phyloP scores from a whole-genome alignment of 495 filamentous ascomycete genomes.

The Pseudomonodictys pantanalensis region DNA sequence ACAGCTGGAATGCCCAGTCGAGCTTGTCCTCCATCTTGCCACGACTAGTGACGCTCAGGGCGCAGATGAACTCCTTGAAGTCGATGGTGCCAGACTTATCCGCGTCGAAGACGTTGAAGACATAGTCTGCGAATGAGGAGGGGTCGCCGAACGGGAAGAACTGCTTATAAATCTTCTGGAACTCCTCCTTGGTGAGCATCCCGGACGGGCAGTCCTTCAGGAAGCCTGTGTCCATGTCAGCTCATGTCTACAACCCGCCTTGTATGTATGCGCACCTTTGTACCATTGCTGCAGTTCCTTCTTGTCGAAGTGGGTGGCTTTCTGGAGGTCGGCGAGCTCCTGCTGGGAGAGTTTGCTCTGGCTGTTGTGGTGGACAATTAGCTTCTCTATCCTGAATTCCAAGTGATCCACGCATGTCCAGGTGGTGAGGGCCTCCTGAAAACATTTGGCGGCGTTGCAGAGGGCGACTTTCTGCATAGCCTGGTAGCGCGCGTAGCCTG shows the following conservation, averaged over 20 bases:
- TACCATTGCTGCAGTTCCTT: conserved; percentile 99
- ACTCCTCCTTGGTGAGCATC: conserved; percentile 94
- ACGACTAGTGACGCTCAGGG: conserved; percentile 90
- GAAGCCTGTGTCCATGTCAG: conserved; percentile 66
- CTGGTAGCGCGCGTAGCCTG: conserved; percentile 18
- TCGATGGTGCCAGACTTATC: conserved; percentile 97
- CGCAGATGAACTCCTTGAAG: conserved; percentile 99
- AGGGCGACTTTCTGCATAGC: conserved; percentile 6
- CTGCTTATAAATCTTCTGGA: conserved; percentile 98
- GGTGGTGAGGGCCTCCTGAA: conserved; percentile 5
- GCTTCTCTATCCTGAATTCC: conserved; percentile 2
- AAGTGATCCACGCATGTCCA: conserved; percentile 9
- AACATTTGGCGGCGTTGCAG: neutral
- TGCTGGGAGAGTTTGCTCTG: conserved; percentile 83
- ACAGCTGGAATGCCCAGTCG: conserved; percentile 98
- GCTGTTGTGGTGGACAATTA: conserved; percentile 34
- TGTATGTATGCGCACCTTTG: conserved; percentile 64
- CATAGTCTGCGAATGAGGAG: conserved; percentile 94
- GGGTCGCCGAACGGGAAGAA: conserved; percentile 99
- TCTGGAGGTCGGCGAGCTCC: conserved; percentile 91
- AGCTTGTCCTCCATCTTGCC: conserved; percentile 99
- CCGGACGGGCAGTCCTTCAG: conserved; percentile 96
- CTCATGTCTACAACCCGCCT: neutral
- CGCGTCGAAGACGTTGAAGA: conserved; percentile 98
- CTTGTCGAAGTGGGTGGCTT: conserved; percentile 97